These are phyloP conservation scores for Coprinopsis marcescibilis DNA, from an alignment of 768 basidiomycete species.

Conservation along the genomic window DNA sequence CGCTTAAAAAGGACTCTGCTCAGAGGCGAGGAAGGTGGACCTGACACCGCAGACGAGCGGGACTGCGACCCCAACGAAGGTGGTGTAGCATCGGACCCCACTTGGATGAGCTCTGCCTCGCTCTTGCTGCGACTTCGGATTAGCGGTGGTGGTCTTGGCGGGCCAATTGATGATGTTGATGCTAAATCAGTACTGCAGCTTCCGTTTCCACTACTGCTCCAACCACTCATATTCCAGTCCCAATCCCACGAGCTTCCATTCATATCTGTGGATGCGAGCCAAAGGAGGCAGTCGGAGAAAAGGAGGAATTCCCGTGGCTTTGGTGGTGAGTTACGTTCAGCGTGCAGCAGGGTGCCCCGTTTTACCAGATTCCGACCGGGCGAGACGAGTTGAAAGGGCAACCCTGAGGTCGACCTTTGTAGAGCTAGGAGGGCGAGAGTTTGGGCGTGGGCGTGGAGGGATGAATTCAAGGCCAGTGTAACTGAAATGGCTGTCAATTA, in stretches of 20 bases:
- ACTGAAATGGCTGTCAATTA: conserved; percentile 36
- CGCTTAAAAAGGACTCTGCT: conserved; percentile 8
- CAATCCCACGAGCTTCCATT: conserved; percentile 23
- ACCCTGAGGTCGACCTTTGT: conserved; percentile 68
- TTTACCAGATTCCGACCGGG: conserved; percentile 80
- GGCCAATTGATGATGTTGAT: conserved; percentile 14
- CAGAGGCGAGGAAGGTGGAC: not conserved
- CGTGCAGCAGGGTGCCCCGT: conserved; percentile 55
- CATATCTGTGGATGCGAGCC: conserved; percentile 56
- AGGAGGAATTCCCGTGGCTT: conserved; percentile 69
- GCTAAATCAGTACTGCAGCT: conserved; percentile 14
- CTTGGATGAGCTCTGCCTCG: conserved; percentile 43
- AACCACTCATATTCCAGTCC: conserved; percentile 20
- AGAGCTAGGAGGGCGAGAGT: conserved; percentile 72
- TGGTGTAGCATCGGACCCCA: not conserved
- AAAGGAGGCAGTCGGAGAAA: conserved; percentile 77
- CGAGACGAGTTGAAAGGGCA: conserved; percentile 71
- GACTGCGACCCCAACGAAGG: not conserved
- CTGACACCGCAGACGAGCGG: not conserved
- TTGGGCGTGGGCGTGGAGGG: conserved; percentile 72
- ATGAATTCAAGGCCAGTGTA: conserved; percentile 70
- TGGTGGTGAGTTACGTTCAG: conserved; percentile 44
- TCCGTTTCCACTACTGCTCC: conserved; percentile 23
- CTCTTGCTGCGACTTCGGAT: conserved; percentile 51
- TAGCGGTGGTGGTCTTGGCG: conserved; percentile 28